Conservation (phyloP, 805 yeast genomes). For the Nakazawaea anatomiae region DNA sequence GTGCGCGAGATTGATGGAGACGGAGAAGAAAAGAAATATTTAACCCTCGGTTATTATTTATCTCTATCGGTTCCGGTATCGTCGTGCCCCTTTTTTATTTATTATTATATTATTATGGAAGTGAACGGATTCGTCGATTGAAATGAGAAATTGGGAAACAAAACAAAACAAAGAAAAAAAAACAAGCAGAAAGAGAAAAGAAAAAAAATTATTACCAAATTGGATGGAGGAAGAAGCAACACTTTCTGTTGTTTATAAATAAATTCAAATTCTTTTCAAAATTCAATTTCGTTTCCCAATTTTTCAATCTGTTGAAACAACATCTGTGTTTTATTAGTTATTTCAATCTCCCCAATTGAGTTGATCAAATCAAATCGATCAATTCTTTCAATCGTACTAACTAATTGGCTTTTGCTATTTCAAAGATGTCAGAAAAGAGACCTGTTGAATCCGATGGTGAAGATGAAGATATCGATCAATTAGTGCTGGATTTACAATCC, state of each 20-base stretch:
- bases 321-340: too few relatives aligned
- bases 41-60: too few relatives aligned
- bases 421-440: background rate
- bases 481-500: conserved; percentile 74
- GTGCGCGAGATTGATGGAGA: background rate
- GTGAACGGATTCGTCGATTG: too few relatives aligned
- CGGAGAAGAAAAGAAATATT: too few relatives aligned
- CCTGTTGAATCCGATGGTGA: conserved; percentile 46
- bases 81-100: too few relatives aligned
- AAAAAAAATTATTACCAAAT: background rate
- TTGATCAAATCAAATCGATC: background rate
- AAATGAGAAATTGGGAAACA: too few relatives aligned
- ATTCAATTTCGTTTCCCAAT: background rate
- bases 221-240: background rate
- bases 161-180: background rate
- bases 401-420: background rate
- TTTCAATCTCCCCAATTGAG: background rate
- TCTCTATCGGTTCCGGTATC: too few relatives aligned
- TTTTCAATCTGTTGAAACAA: background rate
- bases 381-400: background rate
- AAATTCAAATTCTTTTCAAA: too few relatives aligned
- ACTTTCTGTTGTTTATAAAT: background rate
- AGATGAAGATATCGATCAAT: conserved; percentile 66
- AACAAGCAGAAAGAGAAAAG: background rate
- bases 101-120: too few relatives aligned